Evolutionary conservation across 805 yeast species (phyloP).

Genomic region (Kodamaea kakaduensis): DNA sequence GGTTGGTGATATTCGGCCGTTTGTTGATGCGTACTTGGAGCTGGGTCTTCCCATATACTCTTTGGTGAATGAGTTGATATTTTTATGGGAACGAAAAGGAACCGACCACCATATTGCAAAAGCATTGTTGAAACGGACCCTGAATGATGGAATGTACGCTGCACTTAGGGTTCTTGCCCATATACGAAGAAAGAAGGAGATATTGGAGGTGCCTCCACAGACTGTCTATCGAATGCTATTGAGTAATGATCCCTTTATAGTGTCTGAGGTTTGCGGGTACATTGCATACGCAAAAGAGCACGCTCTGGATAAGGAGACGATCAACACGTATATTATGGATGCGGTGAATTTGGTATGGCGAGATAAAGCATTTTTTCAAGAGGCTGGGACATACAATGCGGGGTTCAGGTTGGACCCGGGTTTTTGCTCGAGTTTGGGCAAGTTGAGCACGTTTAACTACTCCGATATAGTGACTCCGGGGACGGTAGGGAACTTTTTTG

Average conservation of each 20-base stretch:
- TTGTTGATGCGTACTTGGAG: too few species aligned
- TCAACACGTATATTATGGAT: conserved; percentile 53
- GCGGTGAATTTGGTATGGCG: conserved; percentile 55
- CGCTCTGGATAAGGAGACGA: conserved; percentile 30
- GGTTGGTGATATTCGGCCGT: too few species aligned
- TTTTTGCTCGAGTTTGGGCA: conserved; percentile 29
- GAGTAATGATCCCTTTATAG: conserved; percentile 39
- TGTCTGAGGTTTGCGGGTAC: conserved; percentile 46
- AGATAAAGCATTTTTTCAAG: conserved; percentile 46
- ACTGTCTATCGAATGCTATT: conserved; percentile 36
- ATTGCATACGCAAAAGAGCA: conserved; percentile 40
- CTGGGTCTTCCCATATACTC: too few species aligned
- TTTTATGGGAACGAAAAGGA: too few species aligned
- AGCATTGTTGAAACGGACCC: too few species aligned
- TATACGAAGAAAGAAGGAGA: too few species aligned
- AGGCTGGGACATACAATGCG: conserved; percentile 25
- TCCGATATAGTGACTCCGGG: conserved; percentile 26
- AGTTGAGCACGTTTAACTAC: conserved; percentile 27
- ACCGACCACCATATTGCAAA: too few species aligned
- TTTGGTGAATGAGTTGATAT: too few species aligned
- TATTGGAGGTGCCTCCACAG: too few species aligned
- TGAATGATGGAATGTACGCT: too few species aligned
- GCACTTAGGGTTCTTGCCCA: too few species aligned
- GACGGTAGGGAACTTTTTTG: conserved; percentile 41
- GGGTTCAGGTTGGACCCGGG: conserved; percentile 36